A percentile compares a stretch with the other conserved stretches of the same genome.
Evolutionary conservation across 2,329 filamentous ascomycete species (phyloP).

Genomic region (Stemphylium vesicarium): DNA sequence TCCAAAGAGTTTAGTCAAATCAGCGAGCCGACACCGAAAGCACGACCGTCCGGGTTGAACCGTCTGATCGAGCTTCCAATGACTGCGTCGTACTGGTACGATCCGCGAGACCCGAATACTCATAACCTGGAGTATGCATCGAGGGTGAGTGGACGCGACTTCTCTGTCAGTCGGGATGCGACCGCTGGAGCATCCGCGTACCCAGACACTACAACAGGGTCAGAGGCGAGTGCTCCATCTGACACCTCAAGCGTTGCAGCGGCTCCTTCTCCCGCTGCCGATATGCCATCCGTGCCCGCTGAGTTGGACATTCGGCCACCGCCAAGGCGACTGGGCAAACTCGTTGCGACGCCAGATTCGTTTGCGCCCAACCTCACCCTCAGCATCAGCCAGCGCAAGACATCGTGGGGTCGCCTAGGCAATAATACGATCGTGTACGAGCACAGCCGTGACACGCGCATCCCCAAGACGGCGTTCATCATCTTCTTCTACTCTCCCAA

Average conservation of each 20-base stretch:
- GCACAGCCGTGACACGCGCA: slow-evolving; percentile 67
- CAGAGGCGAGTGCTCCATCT: slow-evolving; percentile 25
- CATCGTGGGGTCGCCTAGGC: slow-evolving; percentile 77
- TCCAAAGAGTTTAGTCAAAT: slow-evolving; percentile 37
- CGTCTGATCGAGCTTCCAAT: slow-evolving; percentile 54
- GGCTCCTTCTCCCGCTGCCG: slow-evolving; percentile 24
- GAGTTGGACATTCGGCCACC: slow-evolving; percentile 48
- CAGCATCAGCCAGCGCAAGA: slow-evolving; percentile 69
- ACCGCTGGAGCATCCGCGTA: slow-evolving; percentile 29
- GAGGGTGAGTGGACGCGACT: slow-evolving; percentile 54
- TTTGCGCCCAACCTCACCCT: slow-evolving; percentile 66
- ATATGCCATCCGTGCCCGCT: slow-evolving; percentile 29
- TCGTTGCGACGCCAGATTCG: slow-evolving; percentile 71
- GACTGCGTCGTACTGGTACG: slow-evolving; percentile 54
- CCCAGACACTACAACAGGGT: slow-evolving; percentile 38
- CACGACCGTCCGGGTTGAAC: slow-evolving; percentile 44
- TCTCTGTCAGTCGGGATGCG: slow-evolving; percentile 31
- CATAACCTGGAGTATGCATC: slow-evolving; percentile 56
- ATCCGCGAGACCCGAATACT: slow-evolving; percentile 52
- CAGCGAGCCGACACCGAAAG: slow-evolving; percentile 48
- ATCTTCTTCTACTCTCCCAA: slow-evolving; percentile 68
- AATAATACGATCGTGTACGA: slow-evolving; percentile 73
- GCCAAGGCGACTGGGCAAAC: slow-evolving; percentile 63
- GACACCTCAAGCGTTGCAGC: slow-evolving; percentile 21
- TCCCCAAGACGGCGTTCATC: slow-evolving; percentile 83